phyloP scores from a whole-genome alignment of 495 filamentous ascomycete genomes.

The Penicillium lividum region DNA sequence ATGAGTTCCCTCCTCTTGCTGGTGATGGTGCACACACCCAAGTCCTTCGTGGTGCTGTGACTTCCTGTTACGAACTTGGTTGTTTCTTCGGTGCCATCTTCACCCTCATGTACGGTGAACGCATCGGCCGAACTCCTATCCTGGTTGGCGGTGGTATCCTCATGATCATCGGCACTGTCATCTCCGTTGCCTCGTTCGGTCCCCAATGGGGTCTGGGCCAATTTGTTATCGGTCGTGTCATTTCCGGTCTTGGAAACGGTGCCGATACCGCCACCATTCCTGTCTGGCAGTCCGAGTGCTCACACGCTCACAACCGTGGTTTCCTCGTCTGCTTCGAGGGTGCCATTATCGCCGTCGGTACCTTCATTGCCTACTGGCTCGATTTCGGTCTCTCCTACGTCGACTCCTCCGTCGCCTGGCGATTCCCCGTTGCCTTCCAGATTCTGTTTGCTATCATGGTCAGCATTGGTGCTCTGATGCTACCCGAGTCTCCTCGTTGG shows the following conservation, averaged over 20 bases:
- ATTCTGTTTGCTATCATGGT: conserved; percentile 68
- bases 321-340: conserved; percentile 83
- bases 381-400: conserved; percentile 73
- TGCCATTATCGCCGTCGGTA: conserved; percentile 75
- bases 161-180: conserved; percentile 74
- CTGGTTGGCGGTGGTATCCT: conserved; percentile 64
- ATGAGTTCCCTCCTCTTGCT: conserved; percentile 61
- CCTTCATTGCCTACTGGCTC: conserved; percentile 78
- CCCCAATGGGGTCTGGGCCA: conserved; percentile 54
- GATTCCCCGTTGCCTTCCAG: conserved; percentile 79
- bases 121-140: conserved; percentile 62
- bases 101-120: conserved; percentile 66
- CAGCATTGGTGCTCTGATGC: conserved; percentile 54
- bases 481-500: conserved; percentile 80
- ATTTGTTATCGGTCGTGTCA: conserved; percentile 69
- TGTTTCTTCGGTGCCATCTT: conserved; percentile 76
- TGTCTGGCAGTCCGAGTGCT: conserved; percentile 76
- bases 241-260: conserved; percentile 74
- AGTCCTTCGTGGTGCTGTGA: conserved; percentile 76
- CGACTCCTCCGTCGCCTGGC: conserved; percentile 49
- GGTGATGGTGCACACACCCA: conserved; percentile 46
- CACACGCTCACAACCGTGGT: conserved; percentile 70
- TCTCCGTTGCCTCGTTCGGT: conserved; percentile 60
- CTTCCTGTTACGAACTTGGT: conserved; percentile 77
- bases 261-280: conserved; percentile 76